Conservation (phyloP, 257 asterid genomes). For the Scutellaria galericulata region DNA sequence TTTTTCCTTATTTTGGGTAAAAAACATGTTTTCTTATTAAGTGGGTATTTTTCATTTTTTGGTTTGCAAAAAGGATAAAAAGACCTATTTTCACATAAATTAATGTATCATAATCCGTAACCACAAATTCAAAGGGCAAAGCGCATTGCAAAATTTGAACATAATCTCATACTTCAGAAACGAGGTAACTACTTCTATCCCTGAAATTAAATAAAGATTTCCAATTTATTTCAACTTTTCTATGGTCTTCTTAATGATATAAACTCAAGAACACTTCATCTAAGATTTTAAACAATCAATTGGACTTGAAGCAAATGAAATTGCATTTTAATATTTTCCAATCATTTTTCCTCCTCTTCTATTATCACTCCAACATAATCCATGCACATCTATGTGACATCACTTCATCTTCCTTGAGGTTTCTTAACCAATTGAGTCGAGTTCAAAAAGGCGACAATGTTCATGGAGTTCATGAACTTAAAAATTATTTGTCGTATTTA, state of each 20-base stretch:
- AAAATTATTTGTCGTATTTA: not conserved
- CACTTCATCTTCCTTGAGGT: not conserved
- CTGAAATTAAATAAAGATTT: not conserved
- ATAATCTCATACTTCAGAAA: not conserved
- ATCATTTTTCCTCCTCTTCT: slow-evolving; percentile 7
- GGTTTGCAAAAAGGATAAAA: too few species aligned
- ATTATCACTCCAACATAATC: not conserved
- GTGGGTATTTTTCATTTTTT: too few species aligned
- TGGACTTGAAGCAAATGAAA: not conserved
- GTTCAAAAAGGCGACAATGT: not conserved
- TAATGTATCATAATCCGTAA: not conserved
- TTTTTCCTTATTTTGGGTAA: too few species aligned
- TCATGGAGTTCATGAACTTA: not conserved
- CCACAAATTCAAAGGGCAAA: not conserved
- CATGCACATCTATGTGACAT: not conserved
- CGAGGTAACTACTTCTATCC: not conserved
- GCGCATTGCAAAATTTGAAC: not conserved
- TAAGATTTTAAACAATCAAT: not conserved
- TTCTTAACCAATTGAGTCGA: not conserved
- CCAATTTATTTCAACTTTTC: not conserved
- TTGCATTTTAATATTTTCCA: slow-evolving; percentile 3
- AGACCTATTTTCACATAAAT: too few species aligned
- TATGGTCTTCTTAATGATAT: not conserved
- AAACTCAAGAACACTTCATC: not conserved
- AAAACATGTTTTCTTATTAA: too few species aligned